Percentiles rank a stretch among this genome's conserved stretches.
These are phyloP conservation scores for Hymenotorrendiella dingleyae DNA, from an alignment of 2,329 filamentous ascomycete genomes.

Conservation along the genomic window DNA sequence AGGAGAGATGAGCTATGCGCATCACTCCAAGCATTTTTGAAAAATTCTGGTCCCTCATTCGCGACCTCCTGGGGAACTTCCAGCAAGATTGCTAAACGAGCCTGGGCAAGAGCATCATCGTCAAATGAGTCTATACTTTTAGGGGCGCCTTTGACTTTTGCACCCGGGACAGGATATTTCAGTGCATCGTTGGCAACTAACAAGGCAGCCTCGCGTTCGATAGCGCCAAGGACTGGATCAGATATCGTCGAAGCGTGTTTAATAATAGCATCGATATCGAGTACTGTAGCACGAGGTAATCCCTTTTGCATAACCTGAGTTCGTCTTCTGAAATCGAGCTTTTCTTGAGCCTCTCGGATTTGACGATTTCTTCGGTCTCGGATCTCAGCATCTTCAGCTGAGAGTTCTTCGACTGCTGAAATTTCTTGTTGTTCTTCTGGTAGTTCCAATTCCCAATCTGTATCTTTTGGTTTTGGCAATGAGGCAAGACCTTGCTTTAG, in stretches of 20 bases:
- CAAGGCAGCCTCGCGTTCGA: constrained; percentile 71
- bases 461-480: constrained; percentile 86
- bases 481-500: constrained; percentile 70
- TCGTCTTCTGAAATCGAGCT: constrained; percentile 71
- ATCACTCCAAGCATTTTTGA: constrained; percentile 48
- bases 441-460: constrained; percentile 88
- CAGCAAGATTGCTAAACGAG: constrained; percentile 63
- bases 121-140: constrained; percentile 57
- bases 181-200: constrained; percentile 78
- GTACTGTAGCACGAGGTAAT: constrained; percentile 67
- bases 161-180: constrained; percentile 65
- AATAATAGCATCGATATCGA: constrained; percentile 67
- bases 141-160: constrained; percentile 57
- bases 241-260: constrained; percentile 53
- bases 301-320: constrained; percentile 87
- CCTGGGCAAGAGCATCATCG: constrained; percentile 67
- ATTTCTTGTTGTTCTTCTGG: constrained; percentile 73
- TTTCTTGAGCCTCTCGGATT: constrained; percentile 62
- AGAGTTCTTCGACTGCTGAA: constrained; percentile 41
- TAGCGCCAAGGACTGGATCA: constrained; percentile 60
- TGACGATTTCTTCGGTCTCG: constrained; percentile 74
- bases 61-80: constrained; percentile 41
- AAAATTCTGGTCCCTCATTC: constrained; percentile 45
- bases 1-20: constrained; percentile 54
- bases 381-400: constrained; percentile 60